Evolutionary conservation across 805 yeast species (phyloP), one percentile per base, ranked within the genome.

Genomic region (Schwanniomyces pseudopolymorphus): DNA sequence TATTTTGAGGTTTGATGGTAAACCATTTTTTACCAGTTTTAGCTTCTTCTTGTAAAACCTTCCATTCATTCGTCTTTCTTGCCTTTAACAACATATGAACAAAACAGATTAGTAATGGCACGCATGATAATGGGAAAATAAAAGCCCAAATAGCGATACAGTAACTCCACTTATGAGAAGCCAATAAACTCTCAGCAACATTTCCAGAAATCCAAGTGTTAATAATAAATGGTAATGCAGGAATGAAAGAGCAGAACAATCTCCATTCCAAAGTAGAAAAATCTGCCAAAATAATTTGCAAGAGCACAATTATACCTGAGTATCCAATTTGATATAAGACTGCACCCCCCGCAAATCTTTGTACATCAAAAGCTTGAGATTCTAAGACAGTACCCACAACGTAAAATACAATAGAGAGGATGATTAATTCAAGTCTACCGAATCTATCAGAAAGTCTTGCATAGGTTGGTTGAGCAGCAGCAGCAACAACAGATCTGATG

Each of bases 131-230:
- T 28, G 91, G 91, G 74, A 82, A 79, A 52, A 86, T 84, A 55
- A 84, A 82, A 1, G 90, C 89, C 87, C 87, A 86, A 79, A 86
- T 85, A 33, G 85, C 90, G 54, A 85, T 80, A 57, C 84, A 85
- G 49, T 56, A 69, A 42, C 51, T 58, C 91, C 91, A 86, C 10
- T 81, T 73, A 84, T 89, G 84, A 27, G 73, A 59, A 10, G 64
- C 64, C 27, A 66, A 66, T 46, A 74, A 63, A 28, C 64, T 64
- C 7, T 61, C 52, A 13, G 77, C 65, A 40, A 87, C 70, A 55
- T 82, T 70, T 58, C 89, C 92, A 24, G 83, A 66, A 46, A 85
- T 75, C 94, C 94, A 87, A 13, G 92, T 83, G 65, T 84, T 87
- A 64, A 87, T 82, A 56, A 87, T 79, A 56, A 77, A 84, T 2